These are phyloP conservation scores for Colletotrichum tamarilloi DNA, from an alignment of 2,329 filamentous ascomycete genomes.

Conservation along the genomic window DNA sequence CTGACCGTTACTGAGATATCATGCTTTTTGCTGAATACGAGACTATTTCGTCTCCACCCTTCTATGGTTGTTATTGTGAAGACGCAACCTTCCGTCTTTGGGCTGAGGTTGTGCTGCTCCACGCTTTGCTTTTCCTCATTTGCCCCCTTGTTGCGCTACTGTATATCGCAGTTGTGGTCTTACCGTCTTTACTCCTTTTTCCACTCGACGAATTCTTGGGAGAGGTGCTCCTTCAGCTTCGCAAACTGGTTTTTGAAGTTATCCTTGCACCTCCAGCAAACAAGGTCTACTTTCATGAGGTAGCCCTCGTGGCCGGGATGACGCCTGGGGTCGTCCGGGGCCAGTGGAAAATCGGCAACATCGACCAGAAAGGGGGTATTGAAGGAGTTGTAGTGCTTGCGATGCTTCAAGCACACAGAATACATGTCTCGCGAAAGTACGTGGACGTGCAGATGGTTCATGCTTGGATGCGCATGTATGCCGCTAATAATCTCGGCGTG, in stretches of 20 bases:
- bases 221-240: conserved; percentile 79
- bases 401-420: conserved; percentile 77
- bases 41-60: not conserved
- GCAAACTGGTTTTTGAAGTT: conserved; percentile 81
- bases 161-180: not conserved
- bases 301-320: conserved; percentile 67
- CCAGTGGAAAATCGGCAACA: conserved; percentile 83
- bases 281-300: conserved; percentile 69
- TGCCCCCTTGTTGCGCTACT: not conserved
- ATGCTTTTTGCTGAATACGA: conserved; percentile 25
- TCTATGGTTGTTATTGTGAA: not conserved
- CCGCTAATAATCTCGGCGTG: conserved; percentile 78
- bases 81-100: not conserved
- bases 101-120: conserved; percentile 14
- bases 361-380: conserved; percentile 85
- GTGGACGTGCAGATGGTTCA: conserved; percentile 93
- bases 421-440: conserved; percentile 84
- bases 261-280: conserved; percentile 85
- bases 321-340: conserved; percentile 71
- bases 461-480: conserved; percentile 88
- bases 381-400: conserved; percentile 95
- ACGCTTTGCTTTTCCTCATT: not conserved
- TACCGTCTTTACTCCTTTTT: conserved; percentile 64
- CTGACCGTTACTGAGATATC: conserved; percentile 14
- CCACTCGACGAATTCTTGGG: conserved; percentile 81